These are phyloP conservation scores for Serendipita vermifera DNA, from an alignment of 768 basidiomycete species.

Conservation along the genomic window DNA sequence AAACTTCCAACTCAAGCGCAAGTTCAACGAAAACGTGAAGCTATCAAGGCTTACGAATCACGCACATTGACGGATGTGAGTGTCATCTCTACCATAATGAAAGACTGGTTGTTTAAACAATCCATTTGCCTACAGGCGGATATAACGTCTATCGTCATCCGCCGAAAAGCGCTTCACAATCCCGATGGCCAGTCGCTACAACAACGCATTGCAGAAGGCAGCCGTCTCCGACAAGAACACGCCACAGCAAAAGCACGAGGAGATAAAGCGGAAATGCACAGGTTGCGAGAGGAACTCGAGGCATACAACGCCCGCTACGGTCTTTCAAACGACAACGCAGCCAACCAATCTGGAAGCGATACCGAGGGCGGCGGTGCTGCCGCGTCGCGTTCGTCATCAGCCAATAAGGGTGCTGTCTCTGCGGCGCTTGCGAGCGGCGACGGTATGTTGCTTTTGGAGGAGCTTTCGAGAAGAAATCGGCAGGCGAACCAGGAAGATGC, in stretches of 20 bases:
- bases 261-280: background rate
- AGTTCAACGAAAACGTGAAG: background rate
- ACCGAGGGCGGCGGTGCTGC: too few relatives aligned
- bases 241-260: background rate
- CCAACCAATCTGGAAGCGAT: background rate
- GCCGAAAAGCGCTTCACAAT: background rate
- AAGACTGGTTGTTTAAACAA: too few relatives aligned
- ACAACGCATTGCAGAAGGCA: slow-evolving; percentile 4
- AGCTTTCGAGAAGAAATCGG: background rate
- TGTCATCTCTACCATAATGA: background rate
- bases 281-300: background rate
- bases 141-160: background rate
- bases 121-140: too few relatives aligned
- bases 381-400: background rate
- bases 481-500: slow-evolving; percentile 6
- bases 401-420: background rate
- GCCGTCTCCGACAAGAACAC: background rate
- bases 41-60: background rate
- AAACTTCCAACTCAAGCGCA: background rate
- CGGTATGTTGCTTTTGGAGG: too few relatives aligned
- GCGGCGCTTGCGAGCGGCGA: too few relatives aligned
- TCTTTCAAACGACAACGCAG: background rate
- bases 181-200: background rate
- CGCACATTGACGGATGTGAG: background rate
- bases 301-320: background rate